phyloP scores from a whole-genome alignment of 441 rosid genomes.

The Francoa sonchifolia region DNA sequence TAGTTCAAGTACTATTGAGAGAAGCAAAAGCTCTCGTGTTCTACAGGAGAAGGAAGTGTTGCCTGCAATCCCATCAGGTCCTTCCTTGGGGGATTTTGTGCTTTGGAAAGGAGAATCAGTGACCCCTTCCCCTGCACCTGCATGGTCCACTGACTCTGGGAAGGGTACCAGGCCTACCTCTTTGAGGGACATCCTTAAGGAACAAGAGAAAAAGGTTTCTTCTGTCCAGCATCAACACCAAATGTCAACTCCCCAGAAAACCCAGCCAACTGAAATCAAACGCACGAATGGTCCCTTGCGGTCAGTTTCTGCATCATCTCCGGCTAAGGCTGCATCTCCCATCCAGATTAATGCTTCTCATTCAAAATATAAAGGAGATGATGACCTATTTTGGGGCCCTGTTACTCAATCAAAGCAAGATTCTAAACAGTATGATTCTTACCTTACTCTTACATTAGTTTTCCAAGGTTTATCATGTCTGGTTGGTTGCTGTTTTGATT shows the following conservation, averaged over 20 bases:
- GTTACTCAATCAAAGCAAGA: constrained; percentile 64
- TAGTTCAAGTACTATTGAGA: constrained; percentile 57
- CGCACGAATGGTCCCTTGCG: constrained; percentile 36
- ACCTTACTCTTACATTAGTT: constrained; percentile 8
- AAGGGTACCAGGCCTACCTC: constrained; percentile 57
- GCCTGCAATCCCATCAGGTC: constrained; percentile 82
- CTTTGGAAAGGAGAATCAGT: constrained; percentile 68
- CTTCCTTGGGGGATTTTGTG: constrained; percentile 92
- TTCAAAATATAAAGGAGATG: constrained; percentile 58
- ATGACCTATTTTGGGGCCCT: constrained; percentile 96
- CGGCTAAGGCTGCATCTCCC: constrained; percentile 53
- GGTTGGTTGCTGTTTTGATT: background rate
- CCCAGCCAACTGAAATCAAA: constrained; percentile 37
- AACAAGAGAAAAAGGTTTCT: constrained; percentile 68
- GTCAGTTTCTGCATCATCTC: constrained; percentile 51
- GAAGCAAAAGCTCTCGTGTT: constrained; percentile 48
- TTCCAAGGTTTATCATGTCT: background rate
- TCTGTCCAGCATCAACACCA: constrained; percentile 35
- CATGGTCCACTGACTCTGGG: constrained; percentile 75
- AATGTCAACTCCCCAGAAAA: constrained; percentile 39
- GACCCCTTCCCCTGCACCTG: constrained; percentile 48
- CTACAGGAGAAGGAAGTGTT: constrained; percentile 55
- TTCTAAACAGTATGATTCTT: constrained; percentile 51
- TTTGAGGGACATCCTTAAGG: constrained; percentile 81
- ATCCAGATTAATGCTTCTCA: constrained; percentile 42